These are phyloP conservation scores for Tulasnella calospora DNA, from an alignment of 768 basidiomycete species.

Conservation along the genomic window DNA sequence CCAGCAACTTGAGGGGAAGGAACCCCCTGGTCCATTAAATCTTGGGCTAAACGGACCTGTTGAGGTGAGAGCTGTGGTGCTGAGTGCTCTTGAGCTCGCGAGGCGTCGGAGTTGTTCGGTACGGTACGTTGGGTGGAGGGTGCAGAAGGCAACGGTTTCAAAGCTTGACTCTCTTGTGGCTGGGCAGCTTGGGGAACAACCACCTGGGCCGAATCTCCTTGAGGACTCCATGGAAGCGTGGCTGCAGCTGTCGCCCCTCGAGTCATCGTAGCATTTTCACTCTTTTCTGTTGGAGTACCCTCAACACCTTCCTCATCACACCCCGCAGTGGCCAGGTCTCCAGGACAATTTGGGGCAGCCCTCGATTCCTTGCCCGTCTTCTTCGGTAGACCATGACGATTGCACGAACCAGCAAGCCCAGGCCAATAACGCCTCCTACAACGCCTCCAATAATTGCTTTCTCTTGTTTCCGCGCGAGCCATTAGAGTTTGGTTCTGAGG, in stretches of 20 bases:
- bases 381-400: not conserved
- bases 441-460: not conserved
- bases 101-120: not conserved
- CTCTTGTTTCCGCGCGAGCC: not conserved
- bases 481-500: not conserved
- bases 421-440: not conserved
- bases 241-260: not conserved
- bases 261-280: not conserved
- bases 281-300: not conserved
- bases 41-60: not conserved
- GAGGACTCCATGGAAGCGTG: not conserved
- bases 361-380: not conserved
- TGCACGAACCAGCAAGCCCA: not conserved
- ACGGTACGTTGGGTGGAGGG: not conserved
- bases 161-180: not conserved
- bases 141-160: not conserved
- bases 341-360: not conserved
- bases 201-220: not conserved
- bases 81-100: too few relatives aligned
- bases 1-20: not conserved
- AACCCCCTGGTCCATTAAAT: not conserved
- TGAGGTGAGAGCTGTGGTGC: not conserved
- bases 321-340: not conserved
- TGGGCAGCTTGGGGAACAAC: not conserved
- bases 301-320: not conserved